Percentiles rank a stretch among this genome's conserved stretches.
Conservation (phyloP, 23 red algal genomes). For the Agarophyton chilense region DNA sequence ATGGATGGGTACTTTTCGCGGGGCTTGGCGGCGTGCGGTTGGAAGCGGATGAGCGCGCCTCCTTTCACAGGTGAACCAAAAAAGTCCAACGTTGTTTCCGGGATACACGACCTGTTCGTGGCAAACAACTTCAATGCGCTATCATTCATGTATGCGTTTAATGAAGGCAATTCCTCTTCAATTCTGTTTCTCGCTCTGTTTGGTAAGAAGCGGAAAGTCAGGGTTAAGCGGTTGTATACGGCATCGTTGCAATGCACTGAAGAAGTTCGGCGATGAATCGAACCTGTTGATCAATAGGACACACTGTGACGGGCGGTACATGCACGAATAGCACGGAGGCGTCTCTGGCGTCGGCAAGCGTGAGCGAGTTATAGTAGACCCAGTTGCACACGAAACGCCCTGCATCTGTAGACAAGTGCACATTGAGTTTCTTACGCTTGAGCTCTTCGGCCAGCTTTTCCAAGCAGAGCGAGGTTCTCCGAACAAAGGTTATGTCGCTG, state of each 20-base stretch:
- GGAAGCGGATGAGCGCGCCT: neutral
- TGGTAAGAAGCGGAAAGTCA: neutral
- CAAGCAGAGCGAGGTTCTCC: conserved; percentile 32
- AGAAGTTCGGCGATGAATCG: conserved; percentile 51
- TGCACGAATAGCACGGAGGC: conserved; percentile 52
- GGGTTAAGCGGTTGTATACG: conserved; percentile 21
- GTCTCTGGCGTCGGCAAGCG: neutral
- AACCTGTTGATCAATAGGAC: conserved; percentile 36
- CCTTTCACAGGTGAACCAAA: neutral
- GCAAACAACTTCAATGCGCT: conserved; percentile 2
- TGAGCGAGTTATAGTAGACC: conserved; percentile 70
- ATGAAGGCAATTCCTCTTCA: conserved; percentile 11
- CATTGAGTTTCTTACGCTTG: conserved; percentile 5
- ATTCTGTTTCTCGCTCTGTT: conserved; percentile 6
- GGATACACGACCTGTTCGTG: neutral
- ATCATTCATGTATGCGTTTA: conserved; percentile 33
- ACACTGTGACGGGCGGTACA: conserved; percentile 40
- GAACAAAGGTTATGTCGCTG: conserved; percentile 10
- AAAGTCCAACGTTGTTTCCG: neutral
- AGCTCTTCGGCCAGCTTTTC: conserved; percentile 13
- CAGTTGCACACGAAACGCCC: conserved; percentile 79
- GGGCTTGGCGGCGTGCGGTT: neutral
- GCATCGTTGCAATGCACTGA: conserved; percentile 38
- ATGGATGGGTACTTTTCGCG: neutral
- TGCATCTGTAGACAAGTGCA: conserved; percentile 45